Percentiles rank a stretch among this genome's conserved stretches.
These are phyloP conservation scores for Blastobotrys proliferans DNA, from an alignment of 1,139 yeast species.

Conservation along the genomic window DNA sequence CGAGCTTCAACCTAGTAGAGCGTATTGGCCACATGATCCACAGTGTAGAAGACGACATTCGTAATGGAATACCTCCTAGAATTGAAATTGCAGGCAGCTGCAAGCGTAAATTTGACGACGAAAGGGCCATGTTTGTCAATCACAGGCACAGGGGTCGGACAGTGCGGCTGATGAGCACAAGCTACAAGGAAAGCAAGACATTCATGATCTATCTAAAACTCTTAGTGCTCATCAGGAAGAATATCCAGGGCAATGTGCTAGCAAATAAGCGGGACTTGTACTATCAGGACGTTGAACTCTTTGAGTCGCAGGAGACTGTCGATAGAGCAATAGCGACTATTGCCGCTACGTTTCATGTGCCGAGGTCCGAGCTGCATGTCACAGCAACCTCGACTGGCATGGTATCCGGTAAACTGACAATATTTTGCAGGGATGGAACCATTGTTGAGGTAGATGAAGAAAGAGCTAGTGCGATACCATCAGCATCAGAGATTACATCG, in stretches of 20 bases:
- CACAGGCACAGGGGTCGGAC: too few relatives aligned
- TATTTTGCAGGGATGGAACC: slow-evolving; percentile 22
- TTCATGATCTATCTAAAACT: background rate
- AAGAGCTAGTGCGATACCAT: slow-evolving; percentile 20
- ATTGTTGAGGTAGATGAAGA: slow-evolving; percentile 19
- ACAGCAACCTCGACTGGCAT: slow-evolving; percentile 64
- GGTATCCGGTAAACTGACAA: slow-evolving; percentile 41
- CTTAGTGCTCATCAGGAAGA: background rate
- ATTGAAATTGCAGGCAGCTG: background rate
- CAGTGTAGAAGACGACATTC: background rate
- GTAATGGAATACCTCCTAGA: background rate
- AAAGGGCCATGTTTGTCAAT: background rate
- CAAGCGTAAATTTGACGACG: background rate
- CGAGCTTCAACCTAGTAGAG: too few relatives aligned
- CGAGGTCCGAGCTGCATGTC: slow-evolving; percentile 41
- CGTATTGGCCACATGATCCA: background rate
- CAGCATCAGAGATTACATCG: slow-evolving; percentile 19
- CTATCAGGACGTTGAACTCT: slow-evolving; percentile 59
- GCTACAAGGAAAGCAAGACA: background rate
- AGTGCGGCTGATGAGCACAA: background rate
- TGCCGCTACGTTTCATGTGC: slow-evolving; percentile 25
- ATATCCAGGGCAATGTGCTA: slow-evolving; percentile 11
- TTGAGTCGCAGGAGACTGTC: slow-evolving; percentile 46
- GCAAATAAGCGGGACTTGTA: slow-evolving; percentile 59
- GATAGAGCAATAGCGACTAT: slow-evolving; percentile 41